Base-by-base conservation (phyloP, 2,329 filamentous ascomycete genomes). In the Fusarium luffae region DNA sequence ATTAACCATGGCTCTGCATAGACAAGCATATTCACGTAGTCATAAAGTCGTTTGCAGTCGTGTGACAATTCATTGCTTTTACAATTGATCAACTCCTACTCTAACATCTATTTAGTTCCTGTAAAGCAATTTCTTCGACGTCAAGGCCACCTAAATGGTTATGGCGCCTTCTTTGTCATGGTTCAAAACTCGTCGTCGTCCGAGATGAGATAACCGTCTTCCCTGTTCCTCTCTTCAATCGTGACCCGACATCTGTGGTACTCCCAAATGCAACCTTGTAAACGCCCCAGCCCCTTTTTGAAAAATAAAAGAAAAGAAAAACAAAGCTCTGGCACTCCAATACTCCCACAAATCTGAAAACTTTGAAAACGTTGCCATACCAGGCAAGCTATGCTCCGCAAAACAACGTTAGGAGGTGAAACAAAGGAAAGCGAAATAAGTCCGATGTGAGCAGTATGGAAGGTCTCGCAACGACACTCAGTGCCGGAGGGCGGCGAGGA, bases 1-100 rank as follows among this genome's bases (percentile, higher is more conserved):
- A 37, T n/a, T 10, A 37, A 37, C 10, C 10, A 37, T n/a, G 34
- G 34, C 34, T 19, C 27, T 13, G 16, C 10, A 23, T 55, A 18
- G 34, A 42, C 27, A 43, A 23, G 25, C 21, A 18, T 37, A 19
- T 41, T 37, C 7, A 56, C 16, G 34, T n/a, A 40, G 25, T 34
- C 21, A 8, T 23, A 18, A 56, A 23, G 47, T 21, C 49, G 19
- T 50, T 28, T 40, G 14, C 48, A 49, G 48, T 50, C 66, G 61
- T 68, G 18, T 63, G 48, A 50, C 58, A 47, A 43, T 58, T 34
- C 54, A 30, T 68, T 59, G 43, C 68, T 54, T 70, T 69, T 63
- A 65, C 69, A 69, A 59, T 66, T 59, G 64, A 66, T 66, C 54
- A 47, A 61, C 68, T 69, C 63, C 63, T 65, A 59, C 62, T 74